These are phyloP conservation scores for Rosellinia necatrix DNA, from an alignment of 2,329 filamentous ascomycete genomes.

Conservation along the genomic window DNA sequence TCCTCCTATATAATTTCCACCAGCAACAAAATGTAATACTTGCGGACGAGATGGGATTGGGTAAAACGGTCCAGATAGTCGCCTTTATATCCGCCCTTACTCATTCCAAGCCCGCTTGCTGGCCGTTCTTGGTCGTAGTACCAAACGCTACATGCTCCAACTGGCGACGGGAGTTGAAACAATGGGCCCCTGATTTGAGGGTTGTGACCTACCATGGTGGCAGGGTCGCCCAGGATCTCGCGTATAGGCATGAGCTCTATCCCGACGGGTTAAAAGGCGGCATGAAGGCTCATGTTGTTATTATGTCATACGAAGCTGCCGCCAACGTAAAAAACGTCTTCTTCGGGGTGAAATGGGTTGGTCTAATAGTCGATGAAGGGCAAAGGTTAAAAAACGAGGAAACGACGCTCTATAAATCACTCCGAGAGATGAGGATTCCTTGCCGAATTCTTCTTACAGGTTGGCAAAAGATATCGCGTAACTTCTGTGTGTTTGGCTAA, in stretches of 20 bases:
- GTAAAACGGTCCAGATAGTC: conserved; percentile 95
- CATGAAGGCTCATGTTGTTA: conserved; percentile 86
- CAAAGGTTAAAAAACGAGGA: conserved; percentile 94
- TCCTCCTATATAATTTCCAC: conserved; percentile 91
- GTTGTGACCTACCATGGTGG: conserved; percentile 94
- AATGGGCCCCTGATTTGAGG: conserved; percentile 83
- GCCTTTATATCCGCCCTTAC: conserved; percentile 76
- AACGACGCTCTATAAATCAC: conserved; percentile 76
- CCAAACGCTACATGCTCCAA: conserved; percentile 97
- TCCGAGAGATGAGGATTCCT: conserved; percentile 74
- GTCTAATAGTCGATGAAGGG: conserved; percentile 90
- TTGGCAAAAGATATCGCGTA: conserved; percentile 28
- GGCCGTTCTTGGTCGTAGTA: conserved; percentile 90
- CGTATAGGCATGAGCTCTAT: conserved; percentile 85
- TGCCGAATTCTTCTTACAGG: conserved; percentile 86
- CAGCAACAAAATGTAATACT: conserved; percentile 83
- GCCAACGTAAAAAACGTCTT: conserved; percentile 75
- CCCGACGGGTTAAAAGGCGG: conserved; percentile 66
- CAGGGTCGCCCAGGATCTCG: conserved; percentile 72
- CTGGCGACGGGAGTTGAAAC: conserved; percentile 94
- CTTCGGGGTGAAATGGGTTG: conserved; percentile 77
- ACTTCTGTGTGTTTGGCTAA: conserved; percentile 25
- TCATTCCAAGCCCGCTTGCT: conserved; percentile 71
- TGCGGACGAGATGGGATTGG: conserved; percentile 97
- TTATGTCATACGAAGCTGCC: conserved; percentile 93